Evolutionary conservation across 768 basidiomycete genomes (phyloP).

Genomic region (Agrocybe chaxingu): DNA sequence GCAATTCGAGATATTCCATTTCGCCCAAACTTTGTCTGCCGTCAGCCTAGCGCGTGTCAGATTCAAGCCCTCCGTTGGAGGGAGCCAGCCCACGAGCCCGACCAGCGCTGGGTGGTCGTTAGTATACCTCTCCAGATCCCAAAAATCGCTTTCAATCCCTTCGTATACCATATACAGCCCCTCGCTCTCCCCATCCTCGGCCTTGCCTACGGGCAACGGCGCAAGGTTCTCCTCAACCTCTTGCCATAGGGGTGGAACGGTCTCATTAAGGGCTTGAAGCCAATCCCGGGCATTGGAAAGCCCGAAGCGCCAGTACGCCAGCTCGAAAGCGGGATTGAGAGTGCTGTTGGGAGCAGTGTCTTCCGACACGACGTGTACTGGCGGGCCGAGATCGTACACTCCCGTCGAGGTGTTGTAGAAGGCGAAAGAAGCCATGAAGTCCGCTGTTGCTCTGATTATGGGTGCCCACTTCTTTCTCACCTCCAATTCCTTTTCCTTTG

Average conservation of each 20-base stretch:
- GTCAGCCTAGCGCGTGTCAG: constrained; percentile 44
- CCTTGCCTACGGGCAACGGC: constrained; percentile 38
- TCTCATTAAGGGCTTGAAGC: constrained; percentile 40
- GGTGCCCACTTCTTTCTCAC: constrained; percentile 49
- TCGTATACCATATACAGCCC: constrained; percentile 51
- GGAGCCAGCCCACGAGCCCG: constrained; percentile 57
- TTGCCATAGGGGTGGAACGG: constrained; percentile 39
- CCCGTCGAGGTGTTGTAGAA: constrained; percentile 46
- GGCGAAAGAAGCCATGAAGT: constrained; percentile 60
- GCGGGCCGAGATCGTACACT: constrained; percentile 54
- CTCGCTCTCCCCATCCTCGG: constrained; percentile 22
- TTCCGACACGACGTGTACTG: constrained; percentile 54
- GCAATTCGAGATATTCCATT: constrained; percentile 39
- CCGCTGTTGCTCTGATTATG: constrained; percentile 48
- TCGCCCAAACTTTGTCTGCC: constrained; percentile 50
- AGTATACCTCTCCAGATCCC: constrained; percentile 47
- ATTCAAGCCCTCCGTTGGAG: constrained; percentile 45
- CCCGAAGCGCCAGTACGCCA: constrained; percentile 56
- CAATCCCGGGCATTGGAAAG: constrained; percentile 46
- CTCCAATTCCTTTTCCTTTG: background rate
- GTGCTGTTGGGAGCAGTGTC: constrained; percentile 55
- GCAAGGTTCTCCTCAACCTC: constrained; percentile 44
- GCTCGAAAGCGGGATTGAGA: constrained; percentile 54
- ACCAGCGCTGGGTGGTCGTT: constrained; percentile 59
- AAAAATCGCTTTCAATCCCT: constrained; percentile 48